Base-by-base conservation (phyloP, 306 rosid species). In the Cicer chorassanicum region DNA sequence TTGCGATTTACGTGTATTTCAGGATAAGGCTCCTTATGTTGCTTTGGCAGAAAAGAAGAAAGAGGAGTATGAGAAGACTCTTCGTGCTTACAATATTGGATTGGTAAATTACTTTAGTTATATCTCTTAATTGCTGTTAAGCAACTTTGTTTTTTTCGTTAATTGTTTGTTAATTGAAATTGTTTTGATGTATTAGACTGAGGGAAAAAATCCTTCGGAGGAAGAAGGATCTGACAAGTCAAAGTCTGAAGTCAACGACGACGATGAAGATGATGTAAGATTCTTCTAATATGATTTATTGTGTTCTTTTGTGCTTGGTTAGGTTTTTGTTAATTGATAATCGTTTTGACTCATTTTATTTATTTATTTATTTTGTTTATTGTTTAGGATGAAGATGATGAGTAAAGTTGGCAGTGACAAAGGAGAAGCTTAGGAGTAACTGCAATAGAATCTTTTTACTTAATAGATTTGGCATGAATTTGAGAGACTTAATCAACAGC, bases 191-290 rank as follows among this genome's bases (percentile, higher is more conserved):
- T 7, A 16, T 61, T 29, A 92, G 97, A 86, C 85, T 42, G 93
- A 84, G 9, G 93, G 89, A 1, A 87, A 74, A 1, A 73, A 80
- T 38, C 85, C 84, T n/a, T 88, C 74, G 0, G 93, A 88, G 14
- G 97, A 85, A 48, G 93, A 92, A 11, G 91, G 84, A 60, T 92
- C 97, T 0, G 97, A 92, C 63, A 92, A 87, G 81, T 92, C 97
- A 12, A 89, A 85, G 78, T 89, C 96, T 0, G 96, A 92, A 63
- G 92, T 92, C 76, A 79, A 92, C 19, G 96, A 92, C 0, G 91
- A 89, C 0, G 94, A 91, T 0, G 97, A 87, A 0, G 96, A 87
- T 0, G 95, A 86, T 46, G 13, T 89, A 81, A 15, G 80, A 61
- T 7, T 16, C 0, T 34, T 38, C 1, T 12, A 24, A 43, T 54